Percentiles rank a stretch among this genome's conserved stretches.
phyloP scores from a whole-genome alignment of 2,329 filamentous ascomycete species.

The Aspergillus sp. region DNA sequence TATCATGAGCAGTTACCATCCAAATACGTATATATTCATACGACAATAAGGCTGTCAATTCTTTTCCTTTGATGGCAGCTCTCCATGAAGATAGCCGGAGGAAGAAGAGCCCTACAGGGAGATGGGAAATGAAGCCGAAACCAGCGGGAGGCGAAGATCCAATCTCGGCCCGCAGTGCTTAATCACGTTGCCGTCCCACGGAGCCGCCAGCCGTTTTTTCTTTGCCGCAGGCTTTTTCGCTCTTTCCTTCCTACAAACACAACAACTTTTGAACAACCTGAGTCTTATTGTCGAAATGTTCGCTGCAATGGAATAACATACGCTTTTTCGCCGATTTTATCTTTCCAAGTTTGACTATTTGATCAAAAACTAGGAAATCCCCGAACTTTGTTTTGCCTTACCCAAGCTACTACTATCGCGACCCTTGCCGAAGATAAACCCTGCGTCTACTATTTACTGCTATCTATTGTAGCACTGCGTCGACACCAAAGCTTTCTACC shows the following conservation, averaged over 20 bases:
- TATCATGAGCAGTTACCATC: constrained; percentile 59
- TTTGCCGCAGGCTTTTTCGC: background rate
- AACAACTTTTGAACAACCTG: background rate
- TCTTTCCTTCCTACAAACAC: background rate
- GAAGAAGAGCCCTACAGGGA: no score
- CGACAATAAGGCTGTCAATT: constrained; percentile 61
- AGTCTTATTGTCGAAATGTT: background rate
- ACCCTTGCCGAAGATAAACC: background rate
- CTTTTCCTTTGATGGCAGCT: background rate
- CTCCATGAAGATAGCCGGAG: no score
- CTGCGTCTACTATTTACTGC: background rate
- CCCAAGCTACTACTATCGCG: background rate
- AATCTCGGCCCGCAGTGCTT: background rate
- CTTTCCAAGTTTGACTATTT: background rate
- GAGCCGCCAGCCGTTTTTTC: background rate
- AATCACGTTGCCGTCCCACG: background rate
- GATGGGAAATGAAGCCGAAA: no score
- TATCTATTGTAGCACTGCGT: background rate
- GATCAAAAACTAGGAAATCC: background rate
- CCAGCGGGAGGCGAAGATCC: background rate
- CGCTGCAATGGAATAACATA: constrained; percentile 26
- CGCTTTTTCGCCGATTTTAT: constrained; percentile 10
- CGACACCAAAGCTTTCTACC: background rate
- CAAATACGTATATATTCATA: constrained; percentile 54
- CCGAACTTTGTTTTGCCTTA: background rate